Evolutionary conservation across 75 land plant species (phyloP).

Genomic region (Selaginella moellendorffii): DNA sequence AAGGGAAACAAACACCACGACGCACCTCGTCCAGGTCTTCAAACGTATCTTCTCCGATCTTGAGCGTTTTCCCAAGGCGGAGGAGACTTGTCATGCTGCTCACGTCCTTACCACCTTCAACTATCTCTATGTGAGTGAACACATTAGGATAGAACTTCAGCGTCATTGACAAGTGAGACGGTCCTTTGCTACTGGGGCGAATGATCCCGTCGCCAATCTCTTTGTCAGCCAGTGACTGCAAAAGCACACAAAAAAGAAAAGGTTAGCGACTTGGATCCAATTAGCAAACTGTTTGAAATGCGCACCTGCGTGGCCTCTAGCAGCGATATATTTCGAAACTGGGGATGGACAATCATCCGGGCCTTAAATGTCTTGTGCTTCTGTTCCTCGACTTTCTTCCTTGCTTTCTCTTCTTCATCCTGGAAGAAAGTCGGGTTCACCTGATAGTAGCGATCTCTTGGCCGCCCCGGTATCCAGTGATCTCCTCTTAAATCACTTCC

Average conservation of each 20-base stretch:
- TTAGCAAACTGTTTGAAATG: background rate
- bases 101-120: conserved; percentile 80
- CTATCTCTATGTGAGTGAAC: conserved; percentile 77
- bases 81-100: conserved; percentile 77
- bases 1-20: background rate
- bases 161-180: conserved; percentile 68
- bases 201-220: conserved; percentile 82
- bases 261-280: too few species aligned
- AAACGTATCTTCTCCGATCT: conserved; percentile 77
- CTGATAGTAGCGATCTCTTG: conserved; percentile 43
- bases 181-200: conserved; percentile 79
- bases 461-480: conserved; percentile 15
- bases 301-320: conserved; percentile 77
- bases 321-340: conserved; percentile 70
- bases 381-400: conserved; percentile 65
- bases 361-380: conserved; percentile 68
- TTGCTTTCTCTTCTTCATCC: conserved; percentile 53
- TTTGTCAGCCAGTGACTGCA: conserved; percentile 68
- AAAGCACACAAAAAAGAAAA: background rate
- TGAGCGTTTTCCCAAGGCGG: conserved; percentile 76
- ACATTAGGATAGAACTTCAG: conserved; percentile 80
- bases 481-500: conserved; percentile 43
- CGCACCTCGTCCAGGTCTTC: conserved; percentile 93
- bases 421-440: conserved; percentile 31
- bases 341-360: conserved; percentile 92